Percentiles rank a stretch among this genome's conserved stretches.
These are phyloP conservation scores for Millerago galiae DNA, from an alignment of 805 yeast species.

Conservation along the genomic window DNA sequence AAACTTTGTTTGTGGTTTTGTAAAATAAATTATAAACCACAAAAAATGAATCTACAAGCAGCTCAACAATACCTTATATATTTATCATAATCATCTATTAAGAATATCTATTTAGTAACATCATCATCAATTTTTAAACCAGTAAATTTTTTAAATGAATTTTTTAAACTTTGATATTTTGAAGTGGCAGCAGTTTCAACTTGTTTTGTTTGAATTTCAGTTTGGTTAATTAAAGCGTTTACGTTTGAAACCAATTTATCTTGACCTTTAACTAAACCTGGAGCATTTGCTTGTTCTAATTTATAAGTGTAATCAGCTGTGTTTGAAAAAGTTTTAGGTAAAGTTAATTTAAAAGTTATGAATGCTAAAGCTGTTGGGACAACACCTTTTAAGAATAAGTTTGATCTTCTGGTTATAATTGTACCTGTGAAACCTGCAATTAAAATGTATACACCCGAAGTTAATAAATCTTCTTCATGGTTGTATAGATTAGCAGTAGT, in stretches of 20 bases:
- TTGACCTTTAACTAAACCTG: constrained; percentile 61
- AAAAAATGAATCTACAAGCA: not conserved
- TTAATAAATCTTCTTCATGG: constrained; percentile 61
- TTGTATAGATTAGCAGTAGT: constrained; percentile 61
- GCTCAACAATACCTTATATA: too few relatives aligned
- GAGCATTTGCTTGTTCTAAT: constrained; percentile 53
- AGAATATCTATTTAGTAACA: constrained; percentile 39
- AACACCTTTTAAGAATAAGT: constrained; percentile 43
- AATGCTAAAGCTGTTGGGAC: constrained; percentile 58
- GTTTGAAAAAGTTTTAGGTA: constrained; percentile 68
- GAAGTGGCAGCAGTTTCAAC: constrained; percentile 29
- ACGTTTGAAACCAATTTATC: constrained; percentile 40
- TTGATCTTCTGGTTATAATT: constrained; percentile 63
- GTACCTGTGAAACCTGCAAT: constrained; percentile 70
- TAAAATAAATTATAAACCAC: not conserved
- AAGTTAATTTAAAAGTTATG: constrained; percentile 57
- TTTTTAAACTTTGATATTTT: constrained; percentile 17
- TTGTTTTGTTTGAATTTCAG: constrained; percentile 27
- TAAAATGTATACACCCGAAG: constrained; percentile 61
- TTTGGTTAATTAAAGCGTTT: constrained; percentile 34
- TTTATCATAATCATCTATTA: not conserved
- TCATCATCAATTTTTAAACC: constrained; percentile 64
- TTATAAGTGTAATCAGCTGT: constrained; percentile 51
- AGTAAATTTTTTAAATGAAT: constrained; percentile 39
- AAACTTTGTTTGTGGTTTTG: not conserved